Evolutionary conservation across 306 rosid genomes (phyloP).

Genomic region (Malus sylvestris): DNA sequence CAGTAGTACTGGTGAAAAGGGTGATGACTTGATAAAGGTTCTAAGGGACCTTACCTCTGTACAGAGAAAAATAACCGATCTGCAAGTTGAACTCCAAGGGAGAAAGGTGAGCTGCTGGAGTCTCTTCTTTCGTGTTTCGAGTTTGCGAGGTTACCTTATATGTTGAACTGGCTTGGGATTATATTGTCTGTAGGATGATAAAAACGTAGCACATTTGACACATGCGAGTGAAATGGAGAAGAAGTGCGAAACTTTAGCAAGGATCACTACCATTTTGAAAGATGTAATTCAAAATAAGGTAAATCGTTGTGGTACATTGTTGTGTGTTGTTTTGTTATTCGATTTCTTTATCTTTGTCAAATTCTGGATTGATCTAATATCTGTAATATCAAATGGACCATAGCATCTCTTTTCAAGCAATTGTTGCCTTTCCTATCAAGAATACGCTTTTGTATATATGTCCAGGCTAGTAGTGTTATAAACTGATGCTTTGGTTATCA

Average conservation of each 20-base stretch:
- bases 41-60: slow-evolving; percentile 77
- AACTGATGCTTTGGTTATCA: not conserved
- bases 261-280: slow-evolving; percentile 82
- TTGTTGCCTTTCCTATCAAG: not conserved
- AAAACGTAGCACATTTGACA: slow-evolving; percentile 88
- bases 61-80: slow-evolving; percentile 85
- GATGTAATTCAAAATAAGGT: slow-evolving; percentile 98
- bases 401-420: not conserved
- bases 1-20: slow-evolving; percentile 59
- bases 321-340: not conserved
- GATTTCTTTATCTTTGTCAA: not conserved
- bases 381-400: not conserved
- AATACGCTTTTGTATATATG: not conserved
- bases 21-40: slow-evolving; percentile 76
- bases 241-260: slow-evolving; percentile 72
- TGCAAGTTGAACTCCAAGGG: slow-evolving; percentile 97
- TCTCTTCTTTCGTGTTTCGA: not conserved
- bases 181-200: slow-evolving; percentile 62
- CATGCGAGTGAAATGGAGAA: slow-evolving; percentile 94
- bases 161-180: slow-evolving; percentile 11
- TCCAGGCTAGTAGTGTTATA: not conserved
- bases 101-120: slow-evolving; percentile 52
- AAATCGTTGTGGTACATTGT: not conserved
- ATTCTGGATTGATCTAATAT: not conserved
- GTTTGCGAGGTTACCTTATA: not conserved